phyloP scores from a whole-genome alignment of 2,329 filamentous ascomycete species.

The Proliferodiscus dingleyae region DNA sequence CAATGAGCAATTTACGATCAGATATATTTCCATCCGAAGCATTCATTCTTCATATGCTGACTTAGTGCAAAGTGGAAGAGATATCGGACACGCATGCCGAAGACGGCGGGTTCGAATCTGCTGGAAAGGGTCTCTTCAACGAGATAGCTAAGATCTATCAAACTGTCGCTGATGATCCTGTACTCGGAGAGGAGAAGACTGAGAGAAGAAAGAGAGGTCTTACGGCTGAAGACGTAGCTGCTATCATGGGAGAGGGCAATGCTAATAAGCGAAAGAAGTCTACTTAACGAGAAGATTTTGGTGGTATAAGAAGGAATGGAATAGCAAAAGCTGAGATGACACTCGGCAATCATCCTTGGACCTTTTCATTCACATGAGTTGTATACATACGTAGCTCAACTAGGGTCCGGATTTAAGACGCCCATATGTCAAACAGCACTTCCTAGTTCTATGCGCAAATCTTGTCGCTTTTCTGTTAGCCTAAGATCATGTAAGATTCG shows the following conservation, averaged over 20 bases:
- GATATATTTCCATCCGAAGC: too few relatives aligned
- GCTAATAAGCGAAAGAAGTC: conserved; percentile 39
- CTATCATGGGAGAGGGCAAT: conserved; percentile 43
- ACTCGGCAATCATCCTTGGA: too few relatives aligned
- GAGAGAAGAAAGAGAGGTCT: conserved; percentile 51
- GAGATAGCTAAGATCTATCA: conserved; percentile 59
- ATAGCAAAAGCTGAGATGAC: too few relatives aligned
- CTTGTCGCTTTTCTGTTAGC: too few relatives aligned
- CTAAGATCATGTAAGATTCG: too few relatives aligned
- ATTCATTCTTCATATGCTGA: background rate
- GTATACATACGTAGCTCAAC: too few relatives aligned
- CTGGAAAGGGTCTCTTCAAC: conserved; percentile 45
- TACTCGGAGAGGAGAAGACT: conserved; percentile 54
- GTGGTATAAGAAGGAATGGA: too few relatives aligned
- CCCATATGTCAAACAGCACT: too few relatives aligned
- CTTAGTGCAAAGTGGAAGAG: conserved; percentile 52
- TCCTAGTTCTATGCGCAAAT: too few relatives aligned
- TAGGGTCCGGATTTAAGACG: too few relatives aligned
- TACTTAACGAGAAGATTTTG: background rate
- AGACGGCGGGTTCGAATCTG: conserved; percentile 54
- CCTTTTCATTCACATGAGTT: too few relatives aligned
- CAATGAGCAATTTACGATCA: too few relatives aligned
- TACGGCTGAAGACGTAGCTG: conserved; percentile 54
- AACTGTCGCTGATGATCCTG: conserved; percentile 55
- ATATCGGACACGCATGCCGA: conserved; percentile 61